Evolutionary conservation across 1,284 basidiomycete genomes (phyloP), one percentile per base, ranked within the genome.

Genomic region (Jaminaea rosea): DNA sequence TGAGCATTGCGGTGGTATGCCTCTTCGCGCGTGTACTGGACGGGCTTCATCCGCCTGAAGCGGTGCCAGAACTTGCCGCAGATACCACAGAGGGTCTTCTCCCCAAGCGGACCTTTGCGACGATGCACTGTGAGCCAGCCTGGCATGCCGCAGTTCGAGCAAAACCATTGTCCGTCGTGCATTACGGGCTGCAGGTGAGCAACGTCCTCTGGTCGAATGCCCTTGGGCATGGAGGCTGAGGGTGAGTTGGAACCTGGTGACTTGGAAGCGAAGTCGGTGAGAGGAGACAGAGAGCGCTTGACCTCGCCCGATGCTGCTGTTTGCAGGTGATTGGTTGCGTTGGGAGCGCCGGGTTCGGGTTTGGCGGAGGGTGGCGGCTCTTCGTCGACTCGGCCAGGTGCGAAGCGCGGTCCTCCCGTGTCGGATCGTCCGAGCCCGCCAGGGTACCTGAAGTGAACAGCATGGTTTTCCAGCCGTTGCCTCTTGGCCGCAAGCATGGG

Each of bases 81-180:
- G 26, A 83, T 81, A 36, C 86, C 88, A 76, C 92, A 97, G 69
- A 94, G 84, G 19, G 84, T 86, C 75, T 91, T 90, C 69, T 89
- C 85, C 23, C 91, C 90, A 52, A 89, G 76, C 2, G 88, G 88
- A 2, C 90, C 90, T 73, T 92, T 92, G 61, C 71, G 58, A 51
- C 49, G 60, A 26, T 61, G 62, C 10, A 66, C 50, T 28, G 58
- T 62, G 0, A 73, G 51, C 36, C 55, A 55, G 17, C 63, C 71
- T 3, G 71, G 69, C 13, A 71, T 55, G 41, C 71, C 71, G 47
- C 71, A 73, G 53, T 73, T 73, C 26, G 66, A 65, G 50, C 71
- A 73, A 50, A 69, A 61, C 71, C 71, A 73, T 52, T 58, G 50
- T 32, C 71, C 71, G 28, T 71, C 65, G 60, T 62, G 58, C 52